Base-by-base conservation (phyloP, 192 early-diverging fungal species). In the Podila horticola region DNA sequence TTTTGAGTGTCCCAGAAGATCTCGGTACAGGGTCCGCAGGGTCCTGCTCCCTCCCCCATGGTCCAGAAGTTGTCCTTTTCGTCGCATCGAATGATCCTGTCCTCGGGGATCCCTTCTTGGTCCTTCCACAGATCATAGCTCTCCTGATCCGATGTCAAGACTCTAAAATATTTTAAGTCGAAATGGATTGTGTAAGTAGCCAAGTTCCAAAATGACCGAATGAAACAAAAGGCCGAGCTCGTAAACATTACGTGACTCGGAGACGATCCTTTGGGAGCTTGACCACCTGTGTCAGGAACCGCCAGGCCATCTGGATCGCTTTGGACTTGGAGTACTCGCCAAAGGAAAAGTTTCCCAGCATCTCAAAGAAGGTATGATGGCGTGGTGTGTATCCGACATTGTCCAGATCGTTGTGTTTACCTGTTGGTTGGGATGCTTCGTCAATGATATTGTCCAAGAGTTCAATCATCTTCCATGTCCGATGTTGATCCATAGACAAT, bases 291-390 rank as follows among this genome's bases (percentile, higher is more conserved):
- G 85, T 81, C 61, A 92, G 70, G 58, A 89, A 92, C 11, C 72
- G 62, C 89, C 89, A 90, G 13, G 89, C 89, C 83, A 86, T 84
- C n/a, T 58, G 71, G 58, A 90, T 88, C 11, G 89, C 90, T 30
- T 82, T 67, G 13, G 60, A 52, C 61, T 89, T 91, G 31, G 77
- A 71, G 69, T 90, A 89, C 12, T 75, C 55, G n/a, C 90, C 90
- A 83, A 91, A 90, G 0, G 89, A 89, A 74, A 91, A 91, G 45
- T 89, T 88, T 11, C 90, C 90, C 24, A 91, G 69, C 90, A 91
- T 91, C 71, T 91, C 90, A 74, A 91, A 91, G 51, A 90, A 89
- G 2, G 90, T 91, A 61, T 91, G 90, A 69, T 91, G 90, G 9
- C 89, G 86, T 33, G 86, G 84, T 5, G 90, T 91, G 67, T 83